Base-by-base conservation (phyloP, 345 rosid genomes). In the Limnanthes douglasii region DNA sequence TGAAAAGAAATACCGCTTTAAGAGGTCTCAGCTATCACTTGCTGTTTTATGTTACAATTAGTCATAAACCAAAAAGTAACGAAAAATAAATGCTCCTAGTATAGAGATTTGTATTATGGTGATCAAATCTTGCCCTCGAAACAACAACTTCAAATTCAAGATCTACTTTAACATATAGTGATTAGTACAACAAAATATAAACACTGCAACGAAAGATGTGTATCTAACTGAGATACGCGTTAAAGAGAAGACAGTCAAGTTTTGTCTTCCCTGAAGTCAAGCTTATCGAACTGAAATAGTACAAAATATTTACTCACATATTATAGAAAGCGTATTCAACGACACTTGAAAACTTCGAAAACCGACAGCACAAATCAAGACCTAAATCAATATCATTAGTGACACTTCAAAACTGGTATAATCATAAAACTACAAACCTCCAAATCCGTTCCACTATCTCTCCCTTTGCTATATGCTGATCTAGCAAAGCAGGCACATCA, bases 401-500 rank as follows among this genome's bases (percentile, higher is more conserved):
- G 23, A 24, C 6, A 29, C 43, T 15, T 39, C 48, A 35, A 17
- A 31, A 47, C 31, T 26, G 34, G 24, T 9, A 27, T 32, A 46
- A 18, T 20, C 19, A 28, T 18, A 44, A 15, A n/a, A 25, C 7
- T 29, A 46, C 57, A 50, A 15, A 88, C 98, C 98, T 88, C 81
- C 73, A 76, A 46, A 84, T 68, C 18, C 81, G 68, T 47, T 77
- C 65, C 33, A 88, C 54, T 34, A 77, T 62, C 41, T 60, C 54
- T 50, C 95, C 94, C 56, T 74, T 64, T 4, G 65, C 73, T 48
- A 88, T 72, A 64, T 88, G 95, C 73, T 79, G 77, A 51, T 88
- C 94, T 15, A 88, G 68, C 66, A 88, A 28, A 37, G 67, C 80
- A 54, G 93, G 86, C 35, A 88, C 86, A 46, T 88, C 95, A 36